Conservation (phyloP, 2,329 filamentous ascomycete genomes). For the Rhinocladiella mackenziei region DNA sequence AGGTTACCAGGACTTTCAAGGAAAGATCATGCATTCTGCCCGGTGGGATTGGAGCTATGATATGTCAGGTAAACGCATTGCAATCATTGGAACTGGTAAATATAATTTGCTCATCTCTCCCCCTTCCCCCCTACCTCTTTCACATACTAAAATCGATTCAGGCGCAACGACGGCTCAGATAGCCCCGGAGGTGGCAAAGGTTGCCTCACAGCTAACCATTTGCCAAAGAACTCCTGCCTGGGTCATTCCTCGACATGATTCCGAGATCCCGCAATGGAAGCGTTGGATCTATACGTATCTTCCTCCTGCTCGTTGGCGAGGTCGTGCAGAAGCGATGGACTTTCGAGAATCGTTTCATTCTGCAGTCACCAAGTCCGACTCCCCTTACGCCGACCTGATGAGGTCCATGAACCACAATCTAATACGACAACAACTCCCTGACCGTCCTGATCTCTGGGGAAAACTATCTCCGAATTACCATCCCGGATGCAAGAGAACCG, state of each 20-base stretch:
- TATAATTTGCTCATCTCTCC: no score
- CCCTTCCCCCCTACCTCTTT: no score
- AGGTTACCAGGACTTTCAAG: conserved; percentile 30
- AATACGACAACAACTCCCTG: conserved; percentile 47
- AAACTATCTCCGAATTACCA: conserved; percentile 52
- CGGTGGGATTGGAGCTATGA: conserved; percentile 50
- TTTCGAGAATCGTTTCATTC: conserved; percentile 44
- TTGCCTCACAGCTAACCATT: conserved; percentile 48
- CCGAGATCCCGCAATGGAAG: conserved; percentile 41
- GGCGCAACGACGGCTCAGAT: conserved; percentile 58
- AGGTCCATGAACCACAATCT: conserved; percentile 36
- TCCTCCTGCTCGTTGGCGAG: conserved; percentile 49
- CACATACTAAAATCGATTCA: conserved; percentile 28
- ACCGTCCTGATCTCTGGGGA: conserved; percentile 50
- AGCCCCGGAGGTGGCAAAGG: conserved; percentile 52
- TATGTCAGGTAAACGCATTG: conserved; percentile 51
- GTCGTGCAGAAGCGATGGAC: conserved; percentile 42
- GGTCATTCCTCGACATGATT: conserved; percentile 53
- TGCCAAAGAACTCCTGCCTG: conserved; percentile 59
- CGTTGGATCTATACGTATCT: conserved; percentile 47
- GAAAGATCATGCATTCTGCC: conserved; percentile 33
- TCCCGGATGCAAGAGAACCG: conserved; percentile 42
- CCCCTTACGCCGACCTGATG: conserved; percentile 40
- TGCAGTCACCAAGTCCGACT: conserved; percentile 40
- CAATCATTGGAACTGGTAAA: conserved; percentile 54